Evolutionary conservation across 768 basidiomycete genomes (phyloP).

Genomic region (Ephemerocybe angulata): DNA sequence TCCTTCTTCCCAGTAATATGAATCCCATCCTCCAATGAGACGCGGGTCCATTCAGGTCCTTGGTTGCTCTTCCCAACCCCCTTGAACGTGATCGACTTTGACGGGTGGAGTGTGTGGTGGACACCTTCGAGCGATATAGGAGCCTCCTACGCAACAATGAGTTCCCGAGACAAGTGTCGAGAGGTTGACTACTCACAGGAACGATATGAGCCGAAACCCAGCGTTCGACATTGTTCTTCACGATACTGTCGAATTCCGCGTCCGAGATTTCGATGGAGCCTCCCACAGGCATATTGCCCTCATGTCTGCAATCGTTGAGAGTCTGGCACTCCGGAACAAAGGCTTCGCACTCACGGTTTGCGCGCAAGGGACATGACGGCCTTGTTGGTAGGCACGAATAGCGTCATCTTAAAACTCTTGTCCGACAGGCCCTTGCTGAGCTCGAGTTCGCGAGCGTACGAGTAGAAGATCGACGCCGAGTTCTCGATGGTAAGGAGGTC

Average conservation of each 20-base stretch:
- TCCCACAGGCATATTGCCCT: constrained; percentile 42
- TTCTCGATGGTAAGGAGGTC: constrained; percentile 78
- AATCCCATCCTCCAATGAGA: constrained; percentile 52
- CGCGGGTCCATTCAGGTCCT: constrained; percentile 53
- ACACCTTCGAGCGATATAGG: constrained; percentile 42
- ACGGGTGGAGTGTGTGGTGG: constrained; percentile 57
- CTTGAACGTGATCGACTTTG: constrained; percentile 55
- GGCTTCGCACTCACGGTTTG: constrained; percentile 67
- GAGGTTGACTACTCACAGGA: constrained; percentile 46
- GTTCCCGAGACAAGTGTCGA: not conserved
- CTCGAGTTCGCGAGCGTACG: constrained; percentile 72
- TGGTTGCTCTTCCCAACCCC: constrained; percentile 32
- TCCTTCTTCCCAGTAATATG: constrained; percentile 58
- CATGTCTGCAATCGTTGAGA: constrained; percentile 45
- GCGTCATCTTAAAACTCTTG: constrained; percentile 38
- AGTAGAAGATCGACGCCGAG: constrained; percentile 77
- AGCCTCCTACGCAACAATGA: constrained; percentile 33
- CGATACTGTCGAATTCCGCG: constrained; percentile 56
- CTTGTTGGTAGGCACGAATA: constrained; percentile 85
- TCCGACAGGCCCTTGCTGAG: constrained; percentile 51
- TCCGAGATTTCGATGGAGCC: constrained; percentile 59
- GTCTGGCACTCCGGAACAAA: not conserved
- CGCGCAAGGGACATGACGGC: constrained; percentile 76
- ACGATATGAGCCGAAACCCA: constrained; percentile 87
- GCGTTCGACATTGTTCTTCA: constrained; percentile 64